Evolutionary conservation across 1,139 yeast species (phyloP), one percentile per base, ranked within the genome.

Genomic region (Debaryomyces nepalensis): DNA sequence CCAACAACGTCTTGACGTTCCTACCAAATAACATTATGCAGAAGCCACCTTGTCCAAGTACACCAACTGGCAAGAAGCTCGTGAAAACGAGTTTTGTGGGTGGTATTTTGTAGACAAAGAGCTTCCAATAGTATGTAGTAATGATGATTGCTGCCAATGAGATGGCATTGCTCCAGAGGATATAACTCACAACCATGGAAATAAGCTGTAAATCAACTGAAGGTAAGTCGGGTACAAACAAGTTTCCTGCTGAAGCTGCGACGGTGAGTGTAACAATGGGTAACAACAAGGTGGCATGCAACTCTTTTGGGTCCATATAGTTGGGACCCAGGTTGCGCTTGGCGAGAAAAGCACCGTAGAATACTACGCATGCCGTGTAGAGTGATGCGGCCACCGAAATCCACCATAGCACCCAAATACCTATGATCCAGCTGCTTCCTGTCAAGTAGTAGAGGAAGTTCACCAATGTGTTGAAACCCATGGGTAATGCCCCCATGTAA

Each of bases 211-310:
- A 68, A 42, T 61, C 61, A 5, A 50, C 44, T 1, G 54, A 43
- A 1, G 81, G 84, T 32, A 80, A 68, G 37, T 59, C 65, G 11
- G 61, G 58, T 26, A 66, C 72, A 26, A 88, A 68, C 1, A 77
- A 44, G 3, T 80, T 81, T 1, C 95, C 93, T 9, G 81, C 70
- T 0, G 95, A 77, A 0, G 90, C 72, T 3, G 81, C 78, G 45
- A 89, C 96, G 1, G 89, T 87, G 30, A 87, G 63, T 0, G 96
- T 77, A 16, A 89, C 95, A 9, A 87, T 73, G 0, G 95, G 93
- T 39, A 89, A 67, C 27, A 89, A 59, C 18, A 75, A 65, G 4
- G 79, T 71, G 19, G 84, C 73, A 46, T 68, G 66, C 36, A 73
- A 46, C 37, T 62, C 58, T 15, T 59, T 42, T 18, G 64, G 56